These are phyloP conservation scores for Arabidopsis lyrata DNA, from an alignment of 441 rosid species.

Conservation along the genomic window DNA sequence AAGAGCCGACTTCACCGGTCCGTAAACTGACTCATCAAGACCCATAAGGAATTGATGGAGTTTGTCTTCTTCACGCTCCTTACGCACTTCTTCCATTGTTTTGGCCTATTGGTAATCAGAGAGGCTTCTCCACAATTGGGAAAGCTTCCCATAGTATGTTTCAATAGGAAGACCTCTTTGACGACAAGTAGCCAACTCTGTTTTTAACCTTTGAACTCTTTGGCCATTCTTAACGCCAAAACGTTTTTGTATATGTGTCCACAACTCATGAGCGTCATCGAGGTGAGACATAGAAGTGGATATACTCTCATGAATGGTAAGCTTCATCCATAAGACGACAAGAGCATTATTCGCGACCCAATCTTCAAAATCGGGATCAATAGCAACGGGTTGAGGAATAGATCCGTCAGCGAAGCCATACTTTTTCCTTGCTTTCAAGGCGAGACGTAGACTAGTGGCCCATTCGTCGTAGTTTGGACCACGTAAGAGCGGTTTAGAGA, in stretches of 20 bases:
- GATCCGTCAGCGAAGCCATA: accelerated
- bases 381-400: neutral
- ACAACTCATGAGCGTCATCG: neutral
- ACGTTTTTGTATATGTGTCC: neutral
- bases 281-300: too few species aligned
- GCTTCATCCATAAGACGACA: neutral
- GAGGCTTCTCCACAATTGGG: too few species aligned
- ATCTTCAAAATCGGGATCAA: too few species aligned
- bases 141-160: neutral
- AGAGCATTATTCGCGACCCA: neutral
- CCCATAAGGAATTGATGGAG: neutral
- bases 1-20: neutral
- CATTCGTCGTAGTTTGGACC: neutral
- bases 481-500: too few species aligned
- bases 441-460: neutral
- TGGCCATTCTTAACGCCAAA: neutral
- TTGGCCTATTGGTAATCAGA: neutral
- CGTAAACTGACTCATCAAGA: accelerated
- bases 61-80: neutral
- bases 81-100: neutral
- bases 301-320: neutral
- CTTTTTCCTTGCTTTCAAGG: neutral
- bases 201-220: neutral
- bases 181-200: neutral
- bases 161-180: neutral